phyloP scores from a whole-genome alignment of 192 early-diverging fungal genomes.

The Rhizophlyctis rosea region DNA sequence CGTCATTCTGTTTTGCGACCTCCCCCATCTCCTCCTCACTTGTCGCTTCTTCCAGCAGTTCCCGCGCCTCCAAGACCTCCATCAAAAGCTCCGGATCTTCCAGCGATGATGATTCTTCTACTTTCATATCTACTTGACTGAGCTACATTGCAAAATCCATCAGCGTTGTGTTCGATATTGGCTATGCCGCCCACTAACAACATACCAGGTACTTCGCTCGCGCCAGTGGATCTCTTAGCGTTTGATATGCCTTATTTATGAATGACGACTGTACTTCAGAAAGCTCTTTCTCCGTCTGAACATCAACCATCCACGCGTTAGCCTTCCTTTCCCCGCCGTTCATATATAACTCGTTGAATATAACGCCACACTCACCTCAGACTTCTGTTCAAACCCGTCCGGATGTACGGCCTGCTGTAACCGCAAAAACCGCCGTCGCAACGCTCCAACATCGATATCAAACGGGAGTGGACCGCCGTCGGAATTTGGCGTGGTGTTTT shows the following conservation, averaged over 20 bases:
- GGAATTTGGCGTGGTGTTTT: conserved; percentile 1
- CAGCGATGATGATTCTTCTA: conserved; percentile 63
- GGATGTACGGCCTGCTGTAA: conserved; percentile 85
- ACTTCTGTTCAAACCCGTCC: conserved; percentile 68
- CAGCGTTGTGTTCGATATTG: neutral
- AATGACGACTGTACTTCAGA: conserved; percentile 74
- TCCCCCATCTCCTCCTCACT: conserved; percentile 60
- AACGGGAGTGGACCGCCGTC: conserved; percentile 40
- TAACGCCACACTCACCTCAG: conserved; percentile 37
- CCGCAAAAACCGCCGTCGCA: conserved; percentile 65
- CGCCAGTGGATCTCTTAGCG: conserved; percentile 71
- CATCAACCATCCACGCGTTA: neutral
- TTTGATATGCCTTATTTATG: conserved; percentile 85
- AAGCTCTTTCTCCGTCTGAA: conserved; percentile 51
- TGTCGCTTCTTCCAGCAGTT: conserved; percentile 68
- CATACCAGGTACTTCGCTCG: conserved; percentile 74
- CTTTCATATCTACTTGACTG: conserved; percentile 47
- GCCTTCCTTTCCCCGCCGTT: neutral
- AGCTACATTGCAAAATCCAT: conserved; percentile 33
- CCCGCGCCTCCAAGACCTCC: conserved; percentile 78
- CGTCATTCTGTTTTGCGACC: conserved; percentile 61
- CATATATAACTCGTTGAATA: conserved; percentile 2
- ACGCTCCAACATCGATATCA: conserved; percentile 58
- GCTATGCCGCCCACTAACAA: neutral
- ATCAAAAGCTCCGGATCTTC: conserved; percentile 71